Conservation (phyloP, 495 filamentous ascomycete genomes). For the Penicillium lagena region DNA sequence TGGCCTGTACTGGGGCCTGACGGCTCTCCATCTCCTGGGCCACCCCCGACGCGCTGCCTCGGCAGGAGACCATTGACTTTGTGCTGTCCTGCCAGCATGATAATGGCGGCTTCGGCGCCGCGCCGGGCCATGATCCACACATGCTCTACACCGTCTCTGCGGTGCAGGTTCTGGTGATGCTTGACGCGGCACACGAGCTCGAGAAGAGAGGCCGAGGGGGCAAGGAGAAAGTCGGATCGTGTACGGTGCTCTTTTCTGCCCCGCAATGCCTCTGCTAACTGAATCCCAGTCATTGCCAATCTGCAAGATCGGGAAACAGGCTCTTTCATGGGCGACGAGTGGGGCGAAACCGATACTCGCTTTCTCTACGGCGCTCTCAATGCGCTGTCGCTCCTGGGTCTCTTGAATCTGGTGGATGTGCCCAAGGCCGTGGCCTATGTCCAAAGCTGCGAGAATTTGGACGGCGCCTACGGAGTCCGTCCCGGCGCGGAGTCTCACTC, state of each 20-base stretch:
- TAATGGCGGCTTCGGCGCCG: conserved; percentile 85
- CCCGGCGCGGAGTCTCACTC: conserved; percentile 90
- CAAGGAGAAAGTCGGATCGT: conserved; percentile 64
- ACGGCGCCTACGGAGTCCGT: conserved; percentile 84
- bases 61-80: conserved; percentile 78
- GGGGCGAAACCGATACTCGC: conserved; percentile 92
- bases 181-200: conserved; percentile 80
- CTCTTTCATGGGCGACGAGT: conserved; percentile 87
- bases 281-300: conserved; percentile 60
- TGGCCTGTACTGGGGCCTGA: conserved; percentile 95
- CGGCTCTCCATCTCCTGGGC: conserved; percentile 76
- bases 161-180: conserved; percentile 78
- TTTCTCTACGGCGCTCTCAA: conserved; percentile 88
- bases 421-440: conserved; percentile 72
- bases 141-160: conserved; percentile 92
- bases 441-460: conserved; percentile 77
- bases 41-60: conserved; percentile 75
- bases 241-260: conserved; percentile 38
- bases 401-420: conserved; percentile 66
- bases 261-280: conserved; percentile 12
- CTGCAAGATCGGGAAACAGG: conserved; percentile 78
- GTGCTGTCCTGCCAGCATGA: conserved; percentile 86
- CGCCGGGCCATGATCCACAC: conserved; percentile 90
- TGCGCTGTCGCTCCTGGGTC: conserved; percentile 72
- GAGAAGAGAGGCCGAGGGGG: conserved; percentile 60